Evolutionary conservation across 352 stramenopile species (phyloP), one percentile per base, ranked within the genome.

Genomic region (Peronosclerospora sorghi): DNA sequence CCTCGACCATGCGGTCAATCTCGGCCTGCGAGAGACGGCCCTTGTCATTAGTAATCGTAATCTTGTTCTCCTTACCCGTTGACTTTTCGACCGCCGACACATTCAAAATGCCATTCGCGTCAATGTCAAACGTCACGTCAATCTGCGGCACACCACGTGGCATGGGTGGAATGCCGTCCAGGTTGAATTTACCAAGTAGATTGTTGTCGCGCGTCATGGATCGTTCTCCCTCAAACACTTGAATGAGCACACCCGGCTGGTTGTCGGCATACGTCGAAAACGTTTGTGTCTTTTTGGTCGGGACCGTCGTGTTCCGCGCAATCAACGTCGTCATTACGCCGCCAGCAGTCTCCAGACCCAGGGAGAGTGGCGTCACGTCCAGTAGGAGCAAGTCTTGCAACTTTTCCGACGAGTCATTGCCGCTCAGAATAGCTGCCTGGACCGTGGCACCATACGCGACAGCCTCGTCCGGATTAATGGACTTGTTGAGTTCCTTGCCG

Each of bases 11-110:
- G 46, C 94, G 81, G 61, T 98, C 88, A 58, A 99, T 98, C 45
- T 99, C 95, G 30, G 97, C 94, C 54, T 98, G 77, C 32, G 77
- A 96, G 12, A 99, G 73, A 58, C 95, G 87, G 45, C 95, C 95
- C 76, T 98, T 98, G 59, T 98, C 95, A 47, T 95, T 94, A 23
- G 94, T 98, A 58, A 99, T 98, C 38, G 94, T 98, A 59, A 98
- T 98, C 77, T 97, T 97, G 51, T 84, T 79, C 60, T 81, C 71
- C 83, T 97, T 98, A 54, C 95, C 94, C 17, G 95, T 98, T 57
- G 84, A 95, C 83, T 98, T 85, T 52, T 85, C 73, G 15, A 85
- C 65, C 10, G 92, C 93, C 36, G 77, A 90, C 21, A 98, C 92
- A 59, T 96, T 96, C 51, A 98, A 63, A 63, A 97, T 96, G 48